Evolutionary conservation across 2,329 filamentous ascomycete species (phyloP), one percentile per base, ranked within the genome.

Genomic region (Akanthomyces dipterigenus): DNA sequence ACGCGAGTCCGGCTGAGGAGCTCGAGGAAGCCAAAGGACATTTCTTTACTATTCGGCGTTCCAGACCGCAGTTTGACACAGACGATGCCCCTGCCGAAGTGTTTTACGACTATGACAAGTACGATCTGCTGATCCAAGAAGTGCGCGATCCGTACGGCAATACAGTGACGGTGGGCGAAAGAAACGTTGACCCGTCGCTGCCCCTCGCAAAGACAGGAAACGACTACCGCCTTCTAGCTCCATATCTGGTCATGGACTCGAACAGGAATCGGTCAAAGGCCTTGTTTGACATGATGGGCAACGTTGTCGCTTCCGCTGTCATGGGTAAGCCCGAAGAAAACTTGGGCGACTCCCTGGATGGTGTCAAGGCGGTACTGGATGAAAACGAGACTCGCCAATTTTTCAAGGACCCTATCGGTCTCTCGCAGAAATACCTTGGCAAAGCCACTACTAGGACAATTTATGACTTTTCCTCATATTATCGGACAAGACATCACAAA

Each of bases 261-360:
- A 63, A 63, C 20, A 28, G 60, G 38, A 63, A 63, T 31, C 54
- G 43, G 28, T 55, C 48, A 11, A n/a, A 51, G 20, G 55, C 55
- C 24, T n/a, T 43, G 7, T 63, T 58, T 26, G 46, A 62, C 36
- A n/a, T 57, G n/a, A 22, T 55, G 12, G 59, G 62, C 18, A 60
- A 60, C 40, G 49, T 55, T 20, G 50, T 60, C 8, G 58, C 58
- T 22, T 53, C 49, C 5, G 58, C 60, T 36, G 50, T 38, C 24
- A 55, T 59, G 43, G 62, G 62, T 20, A 63, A 62, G 31, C 46
- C 48, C 5, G 62, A 62, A 11, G 62, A 62, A 18, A 43, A 42
- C 18, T 31, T 55, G 9, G 62, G 62, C 16, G 62, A 64, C 51
- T 48, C 51, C 11, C 31, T 57, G 36, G 38, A 48, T 31, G 58